These are phyloP conservation scores for Endoconidiophora polonica DNA, from an alignment of 2,329 filamentous ascomycete genomes.

Conservation along the genomic window DNA sequence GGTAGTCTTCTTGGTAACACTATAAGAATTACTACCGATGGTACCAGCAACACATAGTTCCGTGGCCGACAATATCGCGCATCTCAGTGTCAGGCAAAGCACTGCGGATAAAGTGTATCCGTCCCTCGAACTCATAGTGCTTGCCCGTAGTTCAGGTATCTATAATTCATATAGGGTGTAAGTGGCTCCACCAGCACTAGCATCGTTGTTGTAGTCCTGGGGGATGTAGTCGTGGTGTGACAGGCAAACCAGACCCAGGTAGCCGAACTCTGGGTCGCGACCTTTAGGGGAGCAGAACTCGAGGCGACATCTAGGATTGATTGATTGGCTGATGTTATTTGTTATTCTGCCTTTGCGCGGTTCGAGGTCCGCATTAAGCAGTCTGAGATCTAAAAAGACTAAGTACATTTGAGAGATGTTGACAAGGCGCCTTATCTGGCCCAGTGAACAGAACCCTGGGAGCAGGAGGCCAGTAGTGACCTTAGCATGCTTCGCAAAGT, in stretches of 20 bases:
- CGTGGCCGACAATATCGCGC: constrained; percentile 90
- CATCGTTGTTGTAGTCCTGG: constrained; percentile 26
- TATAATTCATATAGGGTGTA: constrained; percentile 39
- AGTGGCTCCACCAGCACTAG: constrained; percentile 23
- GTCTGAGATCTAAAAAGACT: too few species aligned
- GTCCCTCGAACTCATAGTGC: constrained; percentile 36
- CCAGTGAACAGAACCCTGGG: too few species aligned
- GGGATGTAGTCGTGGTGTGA: constrained; percentile 23
- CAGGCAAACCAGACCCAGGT: constrained; percentile 29
- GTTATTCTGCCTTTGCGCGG: too few species aligned
- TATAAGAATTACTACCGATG: constrained; percentile 93
- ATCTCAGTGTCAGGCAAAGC: constrained; percentile 74
- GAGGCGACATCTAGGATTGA: constrained; percentile 16
- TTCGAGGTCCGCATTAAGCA: too few species aligned
- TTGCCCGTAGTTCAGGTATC: constrained; percentile 27
- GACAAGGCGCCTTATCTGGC: too few species aligned
- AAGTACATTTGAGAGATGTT: too few species aligned
- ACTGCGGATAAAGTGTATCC: constrained; percentile 92
- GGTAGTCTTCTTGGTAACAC: constrained; percentile 96
- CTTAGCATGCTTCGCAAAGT: too few species aligned
- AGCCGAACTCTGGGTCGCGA: constrained; percentile 21
- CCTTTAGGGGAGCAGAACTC: neutral
- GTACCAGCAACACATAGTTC: constrained; percentile 97
- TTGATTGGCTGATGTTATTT: too few species aligned
- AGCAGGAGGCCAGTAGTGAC: too few species aligned